A percentile compares a stretch with the other conserved stretches of the same genome.
Evolutionary conservation across 352 stramenopile species (phyloP).

Genomic region (Chloridella minuta): DNA sequence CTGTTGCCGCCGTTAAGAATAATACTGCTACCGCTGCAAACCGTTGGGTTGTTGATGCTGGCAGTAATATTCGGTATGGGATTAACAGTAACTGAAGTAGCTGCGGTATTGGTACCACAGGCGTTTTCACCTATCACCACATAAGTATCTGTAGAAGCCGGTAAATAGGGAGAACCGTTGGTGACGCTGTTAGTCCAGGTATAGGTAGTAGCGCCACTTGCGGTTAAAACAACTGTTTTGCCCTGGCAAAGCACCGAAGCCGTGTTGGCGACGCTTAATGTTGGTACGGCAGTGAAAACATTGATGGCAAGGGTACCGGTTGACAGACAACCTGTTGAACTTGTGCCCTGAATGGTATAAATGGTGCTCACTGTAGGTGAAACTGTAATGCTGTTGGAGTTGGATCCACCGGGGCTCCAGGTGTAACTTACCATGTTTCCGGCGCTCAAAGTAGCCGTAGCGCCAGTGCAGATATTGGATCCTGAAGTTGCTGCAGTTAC

Average conservation of each 20-base stretch:
- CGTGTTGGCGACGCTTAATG: not conserved
- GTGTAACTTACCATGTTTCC: not conserved
- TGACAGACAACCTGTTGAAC: not conserved
- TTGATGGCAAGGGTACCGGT: not conserved
- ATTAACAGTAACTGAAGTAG: not conserved
- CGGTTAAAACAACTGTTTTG: not conserved
- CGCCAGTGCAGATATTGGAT: not conserved
- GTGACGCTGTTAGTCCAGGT: not conserved
- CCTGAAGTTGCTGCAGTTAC: too few species aligned
- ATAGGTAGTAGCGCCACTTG: not conserved
- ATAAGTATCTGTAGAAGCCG: not conserved
- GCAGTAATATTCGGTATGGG: not conserved
- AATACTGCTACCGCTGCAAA: not conserved
- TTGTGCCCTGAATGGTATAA: not conserved
- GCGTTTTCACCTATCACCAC: not conserved
- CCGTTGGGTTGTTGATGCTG: not conserved
- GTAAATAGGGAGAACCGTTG: not conserved
- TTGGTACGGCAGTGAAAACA: not conserved
- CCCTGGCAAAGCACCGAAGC: not conserved
- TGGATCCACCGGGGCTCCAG: not conserved
- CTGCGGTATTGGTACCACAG: not conserved
- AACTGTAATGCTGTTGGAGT: not conserved
- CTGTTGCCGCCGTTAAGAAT: too few species aligned
- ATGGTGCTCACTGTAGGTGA: not conserved
- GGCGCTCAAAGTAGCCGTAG: not conserved